Evolutionary conservation across 352 stramenopile species (phyloP), one percentile per base, ranked within the genome.

Genomic region (Phytophthora fragariae): DNA sequence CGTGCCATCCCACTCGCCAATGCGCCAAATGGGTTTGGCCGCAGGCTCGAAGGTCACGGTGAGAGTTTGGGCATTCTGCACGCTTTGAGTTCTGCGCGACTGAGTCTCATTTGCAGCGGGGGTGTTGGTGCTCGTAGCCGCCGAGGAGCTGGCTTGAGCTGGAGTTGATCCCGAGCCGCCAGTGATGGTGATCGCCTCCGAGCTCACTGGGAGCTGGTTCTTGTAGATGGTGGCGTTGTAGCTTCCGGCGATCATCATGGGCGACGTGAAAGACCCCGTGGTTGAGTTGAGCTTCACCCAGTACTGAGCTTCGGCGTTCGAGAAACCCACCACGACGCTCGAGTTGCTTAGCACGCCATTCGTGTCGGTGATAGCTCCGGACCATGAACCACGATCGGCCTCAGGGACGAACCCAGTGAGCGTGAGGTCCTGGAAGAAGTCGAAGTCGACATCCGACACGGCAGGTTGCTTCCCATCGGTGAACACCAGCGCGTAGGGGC

Each of bases 181-280:
- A 0, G 29, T 31, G 21, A 85, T 68, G 5, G 63, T 78, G 61
- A 86, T 75, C 4, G 50, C 12, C 29, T 73, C 70, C 5, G 73
- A 85, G 12, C 72, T 77, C 17, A 88, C 82, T 4, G 73, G 73
- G 14, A 90, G 79, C 27, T 88, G 78, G 62, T 83, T 88, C 70
- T 84, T 88, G 72, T 83, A 88, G 19, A 90, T 82, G 3, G 77
- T 84, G 6, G 84, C 62, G 15, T 80, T 90, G 62, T 90, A 90
- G 27, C 71, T 81, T 9, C 82, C 82, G 10, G 66, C 54, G 27
- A 80, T 76, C 82, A 90, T 90, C 41, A 73, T 47, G 1, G 82
- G 80, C 24, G 82, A 86, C 27, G 73, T 83, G 21, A 84, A 84
- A 0, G 62, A 71, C 39, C 63, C 65, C 3, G 39, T 62, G 10